These are phyloP conservation scores for Venturiaceae sp. DNA, from an alignment of 2,329 filamentous ascomycete genomes.

Conservation along the genomic window DNA sequence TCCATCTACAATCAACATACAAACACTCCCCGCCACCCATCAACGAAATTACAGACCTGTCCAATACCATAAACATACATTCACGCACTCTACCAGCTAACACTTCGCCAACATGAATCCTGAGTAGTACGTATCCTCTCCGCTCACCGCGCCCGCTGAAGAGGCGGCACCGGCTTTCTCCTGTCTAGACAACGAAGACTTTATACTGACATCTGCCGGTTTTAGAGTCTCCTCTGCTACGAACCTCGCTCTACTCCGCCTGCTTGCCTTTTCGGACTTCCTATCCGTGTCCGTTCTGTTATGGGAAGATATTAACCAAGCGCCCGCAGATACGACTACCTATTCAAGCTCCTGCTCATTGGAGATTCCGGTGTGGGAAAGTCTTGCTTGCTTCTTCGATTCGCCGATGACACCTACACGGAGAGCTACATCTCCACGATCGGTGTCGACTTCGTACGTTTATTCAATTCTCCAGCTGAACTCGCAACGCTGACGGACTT, in stretches of 20 bases:
- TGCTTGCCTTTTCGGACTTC: neutral
- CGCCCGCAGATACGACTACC: slow-evolving; percentile 86
- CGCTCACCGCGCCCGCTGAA: neutral
- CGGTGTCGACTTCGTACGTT: slow-evolving; percentile 92
- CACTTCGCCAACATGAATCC: slow-evolving; percentile 57
- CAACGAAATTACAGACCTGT: neutral
- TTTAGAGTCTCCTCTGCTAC: slow-evolving; percentile 11
- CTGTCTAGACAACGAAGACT: slow-evolving; percentile 1
- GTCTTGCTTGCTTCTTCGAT: slow-evolving; percentile 95
- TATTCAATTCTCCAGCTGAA: neutral
- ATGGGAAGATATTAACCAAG: neutral
- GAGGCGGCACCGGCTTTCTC: neutral
- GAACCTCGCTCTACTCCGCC: slow-evolving; percentile 14
- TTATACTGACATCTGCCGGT: slow-evolving; percentile 11
- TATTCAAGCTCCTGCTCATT: slow-evolving; percentile 99
- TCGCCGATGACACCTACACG: slow-evolving; percentile 98
- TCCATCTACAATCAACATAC: neutral
- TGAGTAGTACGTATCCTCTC: slow-evolving; percentile 62
- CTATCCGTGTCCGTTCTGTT: neutral
- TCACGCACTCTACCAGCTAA: neutral
- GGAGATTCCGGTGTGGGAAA: slow-evolving; percentile 99
- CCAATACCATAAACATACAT: neutral
- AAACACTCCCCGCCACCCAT: neutral
- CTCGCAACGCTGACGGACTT: neutral
- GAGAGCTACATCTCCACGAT: slow-evolving; percentile 99